A percentile compares a stretch with the other conserved stretches of the same genome.
Conservation (phyloP, 2,329 filamentous ascomycete genomes). For the Remersonia thermophila region DNA sequence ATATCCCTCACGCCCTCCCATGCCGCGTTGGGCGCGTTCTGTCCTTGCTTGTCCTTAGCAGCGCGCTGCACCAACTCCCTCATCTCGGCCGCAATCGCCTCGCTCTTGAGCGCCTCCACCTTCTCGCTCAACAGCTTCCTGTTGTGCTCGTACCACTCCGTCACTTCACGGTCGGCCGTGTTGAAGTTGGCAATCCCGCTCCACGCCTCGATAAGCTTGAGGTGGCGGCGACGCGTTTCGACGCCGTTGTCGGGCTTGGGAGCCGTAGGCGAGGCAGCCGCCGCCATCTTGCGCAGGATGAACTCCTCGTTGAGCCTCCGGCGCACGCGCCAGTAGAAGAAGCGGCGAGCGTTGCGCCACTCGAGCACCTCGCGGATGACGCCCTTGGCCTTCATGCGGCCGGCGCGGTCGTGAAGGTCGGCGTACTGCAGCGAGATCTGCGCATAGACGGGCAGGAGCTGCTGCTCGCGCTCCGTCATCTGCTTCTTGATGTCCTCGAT, state of each 20-base stretch:
- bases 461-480: constrained; percentile 75
- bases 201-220: constrained; percentile 73
- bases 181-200: constrained; percentile 66
- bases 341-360: constrained; percentile 83
- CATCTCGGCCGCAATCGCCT: constrained; percentile 50
- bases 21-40: constrained; percentile 34
- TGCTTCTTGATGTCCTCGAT: constrained; percentile 67
- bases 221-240: constrained; percentile 49
- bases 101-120: constrained; percentile 71
- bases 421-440: constrained; percentile 97
- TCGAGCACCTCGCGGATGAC: constrained; percentile 72
- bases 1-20: constrained; percentile 81
- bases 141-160: constrained; percentile 94
- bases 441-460: constrained; percentile 80
- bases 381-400: constrained; percentile 96
- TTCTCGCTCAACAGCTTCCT: constrained; percentile 70
- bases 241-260: constrained; percentile 25
- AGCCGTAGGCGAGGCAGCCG: constrained; percentile 27
- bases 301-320: constrained; percentile 95
- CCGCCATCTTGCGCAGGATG: constrained; percentile 77
- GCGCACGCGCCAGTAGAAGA: constrained; percentile 99
- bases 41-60: constrained; percentile 21
- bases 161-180: constrained; percentile 68
- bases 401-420: constrained; percentile 90
- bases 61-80: constrained; percentile 51